Percentiles rank a stretch among this genome's conserved stretches.
These are phyloP conservation scores for Alnus rubra DNA, from an alignment of 306 rosid species.

Conservation along the genomic window DNA sequence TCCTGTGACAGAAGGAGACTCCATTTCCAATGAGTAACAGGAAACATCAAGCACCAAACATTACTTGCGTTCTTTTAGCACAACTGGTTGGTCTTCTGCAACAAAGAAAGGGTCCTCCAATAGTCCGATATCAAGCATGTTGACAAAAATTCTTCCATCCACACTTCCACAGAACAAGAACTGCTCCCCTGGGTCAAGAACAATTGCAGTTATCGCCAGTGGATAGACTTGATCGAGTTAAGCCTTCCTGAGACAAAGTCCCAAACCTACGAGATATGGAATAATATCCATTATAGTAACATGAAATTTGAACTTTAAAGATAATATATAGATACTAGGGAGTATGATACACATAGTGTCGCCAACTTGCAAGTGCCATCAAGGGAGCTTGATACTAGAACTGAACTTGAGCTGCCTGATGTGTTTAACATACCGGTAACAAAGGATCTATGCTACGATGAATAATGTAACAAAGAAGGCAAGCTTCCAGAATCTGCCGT, in stretches of 20 bases:
- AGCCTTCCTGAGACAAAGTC: conserved; percentile 58
- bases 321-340: background rate
- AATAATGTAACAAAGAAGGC: conserved; percentile 41
- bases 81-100: conserved; percentile 35
- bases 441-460: conserved; percentile 50
- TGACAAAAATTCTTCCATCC: conserved; percentile 59
- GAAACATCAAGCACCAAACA: conserved; percentile 30
- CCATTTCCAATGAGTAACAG: background rate
- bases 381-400: conserved; percentile 64
- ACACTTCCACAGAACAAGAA: conserved; percentile 55
- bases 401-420: conserved; percentile 33
- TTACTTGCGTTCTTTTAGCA: conserved; percentile 73
- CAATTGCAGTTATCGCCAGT: conserved; percentile 45
- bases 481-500: conserved; percentile 48
- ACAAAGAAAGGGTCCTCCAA: conserved; percentile 32
- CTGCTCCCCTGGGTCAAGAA: conserved; percentile 53
- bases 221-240: conserved; percentile 37
- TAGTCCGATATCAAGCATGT: conserved; percentile 41
- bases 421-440: conserved; percentile 61
- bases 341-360: conserved; percentile 4
- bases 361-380: conserved; percentile 79
- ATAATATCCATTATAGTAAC: conserved; percentile 13
- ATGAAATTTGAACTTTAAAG: conserved; percentile 9
- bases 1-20: conserved; percentile 8
- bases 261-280: conserved; percentile 49